Percentiles rank a stretch among this genome's conserved stretches.
phyloP scores from a whole-genome alignment of 2,329 filamentous ascomycete species.

The Cryphonectria nitschkei region DNA sequence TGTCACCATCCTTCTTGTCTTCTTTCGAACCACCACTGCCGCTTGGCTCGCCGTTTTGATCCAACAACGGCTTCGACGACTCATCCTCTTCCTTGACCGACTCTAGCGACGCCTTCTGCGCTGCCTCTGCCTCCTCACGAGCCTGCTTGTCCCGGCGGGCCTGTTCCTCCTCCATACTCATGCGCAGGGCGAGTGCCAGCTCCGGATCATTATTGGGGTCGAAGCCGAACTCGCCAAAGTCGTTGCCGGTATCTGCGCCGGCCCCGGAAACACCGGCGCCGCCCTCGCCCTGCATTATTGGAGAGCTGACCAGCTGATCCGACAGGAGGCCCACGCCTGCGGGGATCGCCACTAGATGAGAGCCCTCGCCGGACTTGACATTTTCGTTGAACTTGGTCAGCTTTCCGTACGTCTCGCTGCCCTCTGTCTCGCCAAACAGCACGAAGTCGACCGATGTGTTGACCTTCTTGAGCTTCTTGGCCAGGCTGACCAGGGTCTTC shows the following conservation, averaged over 20 bases:
- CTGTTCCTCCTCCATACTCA: constrained; percentile 99
- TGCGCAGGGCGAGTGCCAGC: constrained; percentile 87
- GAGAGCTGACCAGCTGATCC: constrained; percentile 86
- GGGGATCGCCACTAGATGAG: constrained; percentile 86
- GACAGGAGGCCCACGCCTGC: constrained; percentile 91
- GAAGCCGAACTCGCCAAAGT: constrained; percentile 81
- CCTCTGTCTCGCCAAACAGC: constrained; percentile 90
- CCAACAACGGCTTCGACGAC: constrained; percentile 63
- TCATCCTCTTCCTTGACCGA: constrained; percentile 82
- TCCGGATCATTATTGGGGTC: constrained; percentile 93
- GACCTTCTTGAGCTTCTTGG: constrained; percentile 99
- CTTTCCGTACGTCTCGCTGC: constrained; percentile 88
- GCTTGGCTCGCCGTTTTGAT: constrained; percentile 67
- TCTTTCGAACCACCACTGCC: constrained; percentile 46
- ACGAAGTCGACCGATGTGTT: constrained; percentile 94
- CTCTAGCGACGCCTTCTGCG: constrained; percentile 74
- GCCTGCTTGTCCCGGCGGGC: constrained; percentile 64
- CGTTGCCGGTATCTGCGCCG: constrained; percentile 59
- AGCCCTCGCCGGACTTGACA: constrained; percentile 89
- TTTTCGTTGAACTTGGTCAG: constrained; percentile 91
- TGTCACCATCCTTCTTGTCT: constrained; percentile 52
- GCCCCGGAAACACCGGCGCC: constrained; percentile 65
- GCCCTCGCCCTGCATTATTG: constrained; percentile 85
- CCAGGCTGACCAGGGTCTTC: constrained; percentile 84
- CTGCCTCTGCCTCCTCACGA: constrained; percentile 80